Percentiles rank a stretch among this genome's conserved stretches.
Conservation (phyloP, 495 filamentous ascomycete species). For the Lepidopterella palustris region DNA sequence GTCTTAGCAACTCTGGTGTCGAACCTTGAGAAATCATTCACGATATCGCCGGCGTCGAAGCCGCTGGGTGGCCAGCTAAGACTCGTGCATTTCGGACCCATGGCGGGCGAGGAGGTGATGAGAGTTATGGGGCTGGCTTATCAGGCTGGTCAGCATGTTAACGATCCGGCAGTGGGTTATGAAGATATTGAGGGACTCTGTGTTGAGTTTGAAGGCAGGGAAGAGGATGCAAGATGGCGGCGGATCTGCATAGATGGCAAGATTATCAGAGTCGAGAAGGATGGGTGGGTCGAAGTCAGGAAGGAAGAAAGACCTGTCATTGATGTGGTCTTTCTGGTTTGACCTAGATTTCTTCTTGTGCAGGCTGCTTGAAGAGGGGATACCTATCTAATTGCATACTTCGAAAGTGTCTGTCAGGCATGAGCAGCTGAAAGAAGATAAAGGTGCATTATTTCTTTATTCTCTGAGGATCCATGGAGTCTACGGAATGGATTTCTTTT, state of each 20-base stretch:
- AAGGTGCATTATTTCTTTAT: too few relatives aligned
- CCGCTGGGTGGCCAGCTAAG: conserved; percentile 61
- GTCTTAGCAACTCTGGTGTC: conserved; percentile 67
- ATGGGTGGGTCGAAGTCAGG: conserved; percentile 64
- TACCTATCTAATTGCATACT: not conserved
- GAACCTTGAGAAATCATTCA: conserved; percentile 71
- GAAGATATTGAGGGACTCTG: conserved; percentile 54
- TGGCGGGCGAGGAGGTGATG: conserved; percentile 58
- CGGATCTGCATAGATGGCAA: conserved; percentile 85
- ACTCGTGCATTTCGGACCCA: conserved; percentile 65
- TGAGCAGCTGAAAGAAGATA: too few relatives aligned
- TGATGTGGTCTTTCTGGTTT: conserved; percentile 12
- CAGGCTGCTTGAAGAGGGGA: not conserved
- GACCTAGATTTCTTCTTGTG: not conserved
- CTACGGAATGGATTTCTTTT: too few relatives aligned
- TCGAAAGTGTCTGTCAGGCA: too few relatives aligned
- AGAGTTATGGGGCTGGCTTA: conserved; percentile 72
- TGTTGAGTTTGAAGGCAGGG: conserved; percentile 57
- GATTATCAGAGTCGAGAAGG: conserved; percentile 62
- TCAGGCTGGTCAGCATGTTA: conserved; percentile 63
- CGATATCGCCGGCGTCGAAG: conserved; percentile 62
- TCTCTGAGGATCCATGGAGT: too few relatives aligned
- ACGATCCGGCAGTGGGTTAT: conserved; percentile 57
- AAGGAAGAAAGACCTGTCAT: conserved; percentile 34
- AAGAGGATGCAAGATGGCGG: conserved; percentile 62